Base-by-base conservation (phyloP, 495 filamentous ascomycete genomes). In the Aspergillus avenaceus region DNA sequence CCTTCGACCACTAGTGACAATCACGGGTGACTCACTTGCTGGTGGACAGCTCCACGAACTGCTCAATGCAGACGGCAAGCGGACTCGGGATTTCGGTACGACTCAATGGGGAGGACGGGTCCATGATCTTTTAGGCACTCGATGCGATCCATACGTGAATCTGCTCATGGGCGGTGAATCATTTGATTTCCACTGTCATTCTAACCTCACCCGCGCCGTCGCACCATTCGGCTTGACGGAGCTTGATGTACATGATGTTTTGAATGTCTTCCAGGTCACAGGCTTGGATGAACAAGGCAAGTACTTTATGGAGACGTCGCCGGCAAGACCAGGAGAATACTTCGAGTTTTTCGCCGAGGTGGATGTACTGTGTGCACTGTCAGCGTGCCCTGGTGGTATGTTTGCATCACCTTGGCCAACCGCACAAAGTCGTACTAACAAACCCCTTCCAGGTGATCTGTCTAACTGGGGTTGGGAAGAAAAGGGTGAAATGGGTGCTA, bases 201-300 rank as follows among this genome's bases (percentile, higher is more conserved):
- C 84, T 16, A 93, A 93, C 54, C 76, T 93, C 16, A 83, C 80
- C 5, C 81, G 88, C 2, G 84, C 88, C 0, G 77, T 91, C 23
- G 57, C 83, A 1, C 83, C 82, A 0, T 83, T 77, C 60, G 85
- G 84, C 0, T 56, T 91, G 43, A 79, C 74, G 8, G 88, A 91
- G 62, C 67, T 76, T 36, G 86, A 91, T 66, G 80, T 91, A 9
- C 88, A 91, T 54, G 86, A 91, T 66, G 86, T 91, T 1, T 66
- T 91, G 45, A 91, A 91, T 61, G 75, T 91, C 19, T 91, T 93
- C 56, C 86, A 90, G 59, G 86, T 89, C 21, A 91, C 87, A 0
- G 86, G 85, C 0, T 60, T 91, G 47, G 81, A 90, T 52, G 72
- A 79, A 41, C 67, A 86, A 48, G 88, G 84, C 1, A 76, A 81